phyloP scores from a whole-genome alignment of 805 yeast species.

The Priceomyces haplophilus region DNA sequence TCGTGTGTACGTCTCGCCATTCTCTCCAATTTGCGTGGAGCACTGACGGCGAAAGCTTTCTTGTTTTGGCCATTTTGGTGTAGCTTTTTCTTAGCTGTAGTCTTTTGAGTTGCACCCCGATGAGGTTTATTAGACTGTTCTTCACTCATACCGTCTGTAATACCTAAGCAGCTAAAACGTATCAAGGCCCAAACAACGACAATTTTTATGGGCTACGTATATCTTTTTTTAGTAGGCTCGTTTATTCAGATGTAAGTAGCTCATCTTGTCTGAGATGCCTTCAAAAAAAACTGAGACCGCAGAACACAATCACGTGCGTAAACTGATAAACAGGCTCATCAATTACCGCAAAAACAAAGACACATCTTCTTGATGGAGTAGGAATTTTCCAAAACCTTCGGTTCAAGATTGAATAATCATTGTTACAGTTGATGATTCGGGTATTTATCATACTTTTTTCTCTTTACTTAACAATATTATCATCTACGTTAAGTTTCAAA shows the following conservation, averaged over 20 bases:
- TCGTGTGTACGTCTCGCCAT: slow-evolving; percentile 85
- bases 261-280: background rate
- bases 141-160: slow-evolving; percentile 5
- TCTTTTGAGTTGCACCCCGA: slow-evolving; percentile 51
- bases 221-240: background rate
- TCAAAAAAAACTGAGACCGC: background rate
- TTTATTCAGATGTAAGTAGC: background rate
- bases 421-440: background rate
- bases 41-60: slow-evolving; percentile 44
- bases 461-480: background rate
- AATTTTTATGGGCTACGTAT: background rate
- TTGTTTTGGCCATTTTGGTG: slow-evolving; percentile 72
- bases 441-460: background rate
- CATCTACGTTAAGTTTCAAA: slow-evolving; percentile 17
- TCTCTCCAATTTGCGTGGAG: slow-evolving; percentile 80
- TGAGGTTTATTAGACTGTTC: slow-evolving; percentile 80
- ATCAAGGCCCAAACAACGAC: background rate
- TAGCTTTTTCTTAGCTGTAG: slow-evolving; percentile 78
- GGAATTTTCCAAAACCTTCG: background rate
- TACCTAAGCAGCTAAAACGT: background rate
- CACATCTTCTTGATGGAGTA: background rate
- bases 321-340: background rate
- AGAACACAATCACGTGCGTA: background rate
- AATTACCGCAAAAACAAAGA: slow-evolving; percentile 4
- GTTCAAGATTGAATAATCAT: background rate